Conservation (phyloP, 768 basidiomycete species). For the Pleurotus pulmonarius region DNA sequence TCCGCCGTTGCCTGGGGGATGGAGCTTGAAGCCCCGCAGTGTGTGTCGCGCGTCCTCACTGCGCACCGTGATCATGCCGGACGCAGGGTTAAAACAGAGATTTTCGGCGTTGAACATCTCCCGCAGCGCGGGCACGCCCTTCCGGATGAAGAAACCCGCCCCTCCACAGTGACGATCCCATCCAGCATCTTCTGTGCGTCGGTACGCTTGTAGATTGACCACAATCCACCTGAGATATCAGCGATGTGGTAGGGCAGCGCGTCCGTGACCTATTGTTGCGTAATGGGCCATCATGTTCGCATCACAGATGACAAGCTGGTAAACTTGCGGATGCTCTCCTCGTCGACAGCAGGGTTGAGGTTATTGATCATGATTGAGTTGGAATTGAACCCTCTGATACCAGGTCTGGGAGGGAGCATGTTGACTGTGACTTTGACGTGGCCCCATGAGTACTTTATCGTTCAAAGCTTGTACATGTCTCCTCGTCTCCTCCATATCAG, state of each 20-base stretch:
- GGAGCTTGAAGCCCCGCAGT: constrained; percentile 37
- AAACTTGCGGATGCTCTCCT: constrained; percentile 23
- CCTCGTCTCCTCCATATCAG: constrained; percentile 24
- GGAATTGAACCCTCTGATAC: constrained; percentile 19
- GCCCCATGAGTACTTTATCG: constrained; percentile 26
- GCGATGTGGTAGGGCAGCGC: constrained; percentile 18
- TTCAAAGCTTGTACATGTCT: constrained; percentile 34
- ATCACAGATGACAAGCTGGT: constrained; percentile 23
- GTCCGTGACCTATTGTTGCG: constrained; percentile 17
- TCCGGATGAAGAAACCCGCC: constrained; percentile 44
- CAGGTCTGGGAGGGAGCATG: constrained; percentile 27
- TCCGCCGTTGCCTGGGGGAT: constrained; percentile 35
- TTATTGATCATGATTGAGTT: constrained; percentile 40
- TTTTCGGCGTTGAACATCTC: constrained; percentile 53
- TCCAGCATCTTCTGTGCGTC: constrained; percentile 17
- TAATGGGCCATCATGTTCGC: constrained; percentile 16
- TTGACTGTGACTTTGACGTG: constrained; percentile 42
- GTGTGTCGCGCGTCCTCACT: constrained; percentile 54
- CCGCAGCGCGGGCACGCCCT: constrained; percentile 45
- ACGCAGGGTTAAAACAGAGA: constrained; percentile 38
- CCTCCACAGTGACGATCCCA: constrained; percentile 31
- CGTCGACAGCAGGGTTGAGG: constrained; percentile 26
- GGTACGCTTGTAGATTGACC: constrained; percentile 21
- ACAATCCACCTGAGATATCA: constrained; percentile 5
- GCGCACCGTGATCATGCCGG: constrained; percentile 39